Percentiles rank a stretch among this genome's conserved stretches.
Evolutionary conservation across 352 stramenopile genomes (phyloP).

Genomic region (Phytophthora citrophthora): DNA sequence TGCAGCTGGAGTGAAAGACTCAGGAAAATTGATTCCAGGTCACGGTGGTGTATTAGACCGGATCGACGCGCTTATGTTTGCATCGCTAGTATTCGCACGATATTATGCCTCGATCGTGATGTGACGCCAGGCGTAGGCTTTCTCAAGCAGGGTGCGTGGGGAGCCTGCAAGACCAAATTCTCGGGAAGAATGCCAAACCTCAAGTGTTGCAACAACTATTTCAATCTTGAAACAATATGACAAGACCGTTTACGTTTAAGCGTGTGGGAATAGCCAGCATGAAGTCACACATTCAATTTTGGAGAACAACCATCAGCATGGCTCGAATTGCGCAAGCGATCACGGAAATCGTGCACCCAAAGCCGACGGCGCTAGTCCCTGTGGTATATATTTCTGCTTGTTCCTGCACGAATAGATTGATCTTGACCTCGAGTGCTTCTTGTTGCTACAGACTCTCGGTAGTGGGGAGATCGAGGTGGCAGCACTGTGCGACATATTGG

Average conservation of each 20-base stretch:
- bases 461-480: constrained; percentile 77
- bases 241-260: not conserved
- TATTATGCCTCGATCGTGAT: constrained; percentile 66
- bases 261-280: constrained; percentile 28
- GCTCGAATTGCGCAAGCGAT: constrained; percentile 53
- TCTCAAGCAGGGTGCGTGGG: constrained; percentile 33
- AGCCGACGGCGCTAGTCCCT: constrained; percentile 67
- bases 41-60: constrained; percentile 96
- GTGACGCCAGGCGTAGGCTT: constrained; percentile 31
- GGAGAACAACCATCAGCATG: constrained; percentile 35
- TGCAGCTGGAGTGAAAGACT: constrained; percentile 95
- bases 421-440: not conserved
- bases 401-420: not conserved
- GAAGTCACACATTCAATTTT: constrained; percentile 23
- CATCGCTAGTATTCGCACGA: constrained; percentile 64
- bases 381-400: constrained; percentile 44
- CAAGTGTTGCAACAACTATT: too few relatives aligned
- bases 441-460: constrained; percentile 41
- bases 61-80: constrained; percentile 96
- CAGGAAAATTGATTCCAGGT: constrained; percentile 95
- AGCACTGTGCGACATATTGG: constrained; percentile 54
- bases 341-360: constrained; percentile 63
- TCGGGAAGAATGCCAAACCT: too few relatives aligned
- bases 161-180: constrained; percentile 8
- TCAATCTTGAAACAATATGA: too few relatives aligned